phyloP scores from a whole-genome alignment of 176 grass and related monocot genomes.

The Cenchrus americanus region DNA sequence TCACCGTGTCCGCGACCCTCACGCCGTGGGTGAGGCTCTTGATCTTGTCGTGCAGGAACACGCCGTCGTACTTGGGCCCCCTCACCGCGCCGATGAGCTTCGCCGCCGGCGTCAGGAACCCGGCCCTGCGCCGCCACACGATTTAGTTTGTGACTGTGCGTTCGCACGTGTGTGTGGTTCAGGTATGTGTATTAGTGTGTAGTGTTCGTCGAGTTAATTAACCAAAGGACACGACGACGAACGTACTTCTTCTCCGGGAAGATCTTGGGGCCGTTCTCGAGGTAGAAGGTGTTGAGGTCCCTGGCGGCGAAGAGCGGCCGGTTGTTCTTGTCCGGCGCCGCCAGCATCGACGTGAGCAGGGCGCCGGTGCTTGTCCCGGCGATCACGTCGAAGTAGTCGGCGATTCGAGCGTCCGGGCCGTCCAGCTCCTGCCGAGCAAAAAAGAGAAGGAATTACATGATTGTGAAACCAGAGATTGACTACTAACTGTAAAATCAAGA shows the following conservation, averaged over 20 bases:
- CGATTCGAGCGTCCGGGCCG: conserved; percentile 56
- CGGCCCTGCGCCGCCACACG: neutral
- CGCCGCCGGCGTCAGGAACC: conserved; percentile 6
- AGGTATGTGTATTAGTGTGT: neutral
- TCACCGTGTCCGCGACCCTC: conserved; percentile 44
- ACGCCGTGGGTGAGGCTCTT: conserved; percentile 32
- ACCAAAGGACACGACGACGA: neutral
- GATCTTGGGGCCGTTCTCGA: conserved; percentile 64
- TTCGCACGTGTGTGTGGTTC: no score
- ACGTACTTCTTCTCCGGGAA: conserved; percentile 54
- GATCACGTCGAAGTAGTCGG: conserved; percentile 73
- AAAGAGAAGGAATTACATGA: neutral
- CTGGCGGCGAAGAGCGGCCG: conserved; percentile 66
- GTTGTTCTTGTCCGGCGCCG: conserved; percentile 47
- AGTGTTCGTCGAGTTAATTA: neutral
- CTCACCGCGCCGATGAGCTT: neutral
- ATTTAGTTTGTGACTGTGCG: neutral
- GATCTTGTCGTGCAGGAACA: conserved; percentile 56
- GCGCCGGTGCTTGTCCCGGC: conserved; percentile 70
- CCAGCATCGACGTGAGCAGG: conserved; percentile 62
- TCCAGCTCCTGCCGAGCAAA: conserved; percentile 52
- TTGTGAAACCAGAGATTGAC: neutral
- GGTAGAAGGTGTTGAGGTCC: conserved; percentile 56
- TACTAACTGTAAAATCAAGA: neutral
- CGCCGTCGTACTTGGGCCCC: conserved; percentile 67